Evolutionary conservation across 768 basidiomycete genomes (phyloP), one percentile per base, ranked within the genome.

Genomic region (Lactarius akahatsu): DNA sequence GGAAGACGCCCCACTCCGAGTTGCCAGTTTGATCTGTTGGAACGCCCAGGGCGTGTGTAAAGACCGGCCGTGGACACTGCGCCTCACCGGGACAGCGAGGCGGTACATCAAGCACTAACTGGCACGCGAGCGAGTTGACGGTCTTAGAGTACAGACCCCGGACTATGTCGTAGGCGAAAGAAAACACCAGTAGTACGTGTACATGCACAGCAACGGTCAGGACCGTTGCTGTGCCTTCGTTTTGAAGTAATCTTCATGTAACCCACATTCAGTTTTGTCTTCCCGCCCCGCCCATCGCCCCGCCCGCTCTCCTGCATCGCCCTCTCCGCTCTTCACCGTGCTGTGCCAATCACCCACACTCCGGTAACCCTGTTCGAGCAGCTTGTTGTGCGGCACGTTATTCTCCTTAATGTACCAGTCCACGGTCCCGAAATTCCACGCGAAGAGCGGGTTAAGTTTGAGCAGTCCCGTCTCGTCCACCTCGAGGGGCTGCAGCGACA

Each of bases 311-410:
- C 82, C 84, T 0, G 75, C 77, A 66, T 92, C 92, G 50, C 90
- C 84, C 10, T 79, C 80, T 0, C 85, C 88, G 67, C 87, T 88
- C 71, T 85, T 85, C n/a, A 76, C 77, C 0, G 97, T 99, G 68
- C 93, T 96, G 78, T 99, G 97, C 92, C 96, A 96, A 77, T 99
- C 97, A 4, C 97, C 97, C 69, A 99, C 87, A 73, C 92, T 94
- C 72, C 88, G 90, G 80, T 98, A 99, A 3, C 97, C 97, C 74
- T 94, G 86, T 66, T 86, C 86, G 47, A 99, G 84, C 5, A 99
- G 82, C 67, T 84, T 86, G 80, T 99, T 98, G 67, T 86, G 85
- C 2, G 96, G 96, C 0, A 98, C 95, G 55, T 85, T 78, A 77
- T 98, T 86, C 66, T 84, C 81, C 52, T 85, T 85, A 68, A 96